These are phyloP conservation scores for Massariosphaeria phaeospora DNA, from an alignment of 495 filamentous ascomycete species.

Conservation along the genomic window DNA sequence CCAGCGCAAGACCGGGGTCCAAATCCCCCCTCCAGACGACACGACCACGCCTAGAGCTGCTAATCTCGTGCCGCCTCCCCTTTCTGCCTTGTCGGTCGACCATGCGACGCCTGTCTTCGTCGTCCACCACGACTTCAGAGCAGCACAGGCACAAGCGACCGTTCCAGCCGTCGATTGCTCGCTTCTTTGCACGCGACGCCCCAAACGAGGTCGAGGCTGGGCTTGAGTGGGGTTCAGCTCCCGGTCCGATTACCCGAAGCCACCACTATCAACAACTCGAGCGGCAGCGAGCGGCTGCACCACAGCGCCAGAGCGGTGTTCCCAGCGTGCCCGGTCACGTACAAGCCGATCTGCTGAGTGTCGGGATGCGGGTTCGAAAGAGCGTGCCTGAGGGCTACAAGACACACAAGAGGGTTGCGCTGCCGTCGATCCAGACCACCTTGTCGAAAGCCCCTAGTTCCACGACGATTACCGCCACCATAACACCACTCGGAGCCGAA, in stretches of 20 bases:
- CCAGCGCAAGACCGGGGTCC: constrained; percentile 16
- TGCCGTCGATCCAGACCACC: constrained; percentile 26
- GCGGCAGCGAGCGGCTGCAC: background rate
- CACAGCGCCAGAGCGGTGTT: constrained; percentile 16
- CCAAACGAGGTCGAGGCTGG: constrained; percentile 7
- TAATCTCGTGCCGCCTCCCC: background rate
- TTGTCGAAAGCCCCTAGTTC: background rate
- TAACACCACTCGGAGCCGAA: background rate
- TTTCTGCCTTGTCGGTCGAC: background rate
- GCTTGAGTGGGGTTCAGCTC: constrained; percentile 11
- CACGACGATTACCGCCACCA: background rate
- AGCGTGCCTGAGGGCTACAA: constrained; percentile 89
- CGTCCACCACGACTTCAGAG: constrained; percentile 13
- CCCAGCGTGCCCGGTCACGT: constrained; percentile 55
- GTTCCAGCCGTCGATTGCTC: constrained; percentile 44
- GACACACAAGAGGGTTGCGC: constrained; percentile 48
- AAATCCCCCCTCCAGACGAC: constrained; percentile 10
- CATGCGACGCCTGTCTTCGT: constrained; percentile 8
- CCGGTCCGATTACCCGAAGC: constrained; percentile 22
- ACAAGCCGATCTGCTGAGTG: constrained; percentile 72
- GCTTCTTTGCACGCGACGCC: constrained; percentile 37
- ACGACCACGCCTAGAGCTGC: too few species aligned
- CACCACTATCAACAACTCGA: constrained; percentile 15
- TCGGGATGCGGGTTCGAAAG: constrained; percentile 92
- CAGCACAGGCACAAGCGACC: constrained; percentile 40